Percentiles rank a stretch among this genome's conserved stretches.
Conservation (phyloP, 164 flowering plant species). For the Aristolochia fimbriata region DNA sequence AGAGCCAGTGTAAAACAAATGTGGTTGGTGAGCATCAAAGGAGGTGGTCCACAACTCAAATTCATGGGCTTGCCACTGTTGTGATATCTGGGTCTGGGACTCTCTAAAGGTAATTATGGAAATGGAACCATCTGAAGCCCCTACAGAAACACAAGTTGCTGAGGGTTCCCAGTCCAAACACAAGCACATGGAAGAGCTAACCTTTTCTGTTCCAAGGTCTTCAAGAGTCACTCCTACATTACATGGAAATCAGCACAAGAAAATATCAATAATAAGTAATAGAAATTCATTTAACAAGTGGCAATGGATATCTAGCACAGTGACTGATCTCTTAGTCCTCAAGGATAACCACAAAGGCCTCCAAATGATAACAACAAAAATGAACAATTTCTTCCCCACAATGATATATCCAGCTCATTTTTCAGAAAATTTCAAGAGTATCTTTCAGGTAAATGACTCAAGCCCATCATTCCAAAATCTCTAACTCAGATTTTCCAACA, state of each 20-base stretch:
- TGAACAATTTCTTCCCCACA: neutral
- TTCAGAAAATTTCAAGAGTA: too few relatives aligned
- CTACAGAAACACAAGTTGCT: constrained; percentile 54
- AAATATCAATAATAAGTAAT: neutral
- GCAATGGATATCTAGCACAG: neutral
- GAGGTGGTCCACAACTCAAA: constrained; percentile 83
- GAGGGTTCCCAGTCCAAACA: constrained; percentile 80
- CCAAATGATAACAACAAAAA: neutral
- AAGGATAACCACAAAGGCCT: neutral
- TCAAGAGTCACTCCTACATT: constrained; percentile 29
- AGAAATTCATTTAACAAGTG: neutral
- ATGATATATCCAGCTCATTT: too few relatives aligned
- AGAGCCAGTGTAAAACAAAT: constrained; percentile 73
- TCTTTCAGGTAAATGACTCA: too few relatives aligned
- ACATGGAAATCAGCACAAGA: constrained; percentile 4
- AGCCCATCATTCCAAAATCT: too few relatives aligned
- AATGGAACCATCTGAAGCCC: constrained; percentile 78
- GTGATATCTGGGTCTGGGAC: constrained; percentile 27
- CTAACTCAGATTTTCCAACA: too few relatives aligned
- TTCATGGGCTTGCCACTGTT: constrained; percentile 85
- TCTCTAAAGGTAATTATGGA: constrained; percentile 45
- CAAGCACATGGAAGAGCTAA: constrained; percentile 86
- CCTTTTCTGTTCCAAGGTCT: constrained; percentile 31
- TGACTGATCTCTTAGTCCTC: neutral
- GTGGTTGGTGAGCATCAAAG: constrained; percentile 71